These are phyloP conservation scores for Exophiala oligosperma DNA, from an alignment of 2,329 filamentous ascomycete genomes.

Conservation along the genomic window DNA sequence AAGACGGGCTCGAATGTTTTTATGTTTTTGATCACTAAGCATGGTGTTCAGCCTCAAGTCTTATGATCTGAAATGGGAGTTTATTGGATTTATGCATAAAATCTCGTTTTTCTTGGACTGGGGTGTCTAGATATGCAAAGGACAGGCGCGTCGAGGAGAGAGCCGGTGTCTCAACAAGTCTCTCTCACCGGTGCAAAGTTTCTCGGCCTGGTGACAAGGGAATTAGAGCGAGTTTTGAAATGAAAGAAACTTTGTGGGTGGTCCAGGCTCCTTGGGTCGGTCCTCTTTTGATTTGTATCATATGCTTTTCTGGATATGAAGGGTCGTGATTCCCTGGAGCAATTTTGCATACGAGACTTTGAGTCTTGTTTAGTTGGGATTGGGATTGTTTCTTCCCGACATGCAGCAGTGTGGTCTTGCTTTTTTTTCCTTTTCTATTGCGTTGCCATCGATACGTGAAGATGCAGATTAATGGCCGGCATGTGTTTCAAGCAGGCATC, in stretches of 20 bases:
- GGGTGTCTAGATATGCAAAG: background rate
- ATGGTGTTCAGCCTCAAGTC: background rate
- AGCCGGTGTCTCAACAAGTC: background rate
- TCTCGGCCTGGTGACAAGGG: background rate
- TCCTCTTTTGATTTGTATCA: conserved; percentile 7
- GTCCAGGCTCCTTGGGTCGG: background rate
- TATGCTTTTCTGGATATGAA: background rate
- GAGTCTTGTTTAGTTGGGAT: background rate
- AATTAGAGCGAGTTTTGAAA: background rate
- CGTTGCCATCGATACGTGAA: background rate
- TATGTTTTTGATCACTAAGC: background rate
- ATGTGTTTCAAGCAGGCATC: background rate
- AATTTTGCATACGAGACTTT: background rate
- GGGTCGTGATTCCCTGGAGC: background rate
- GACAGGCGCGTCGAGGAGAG: background rate
- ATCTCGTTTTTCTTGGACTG: background rate
- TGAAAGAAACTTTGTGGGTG: background rate
- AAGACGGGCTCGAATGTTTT: background rate
- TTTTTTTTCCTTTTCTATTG: background rate
- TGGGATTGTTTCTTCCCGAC: background rate
- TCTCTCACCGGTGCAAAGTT: background rate
- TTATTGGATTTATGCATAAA: conserved; percentile 6
- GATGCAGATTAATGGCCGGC: conserved; percentile 2
- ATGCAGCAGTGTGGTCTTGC: background rate
- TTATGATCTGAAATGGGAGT: background rate